Evolutionary conservation across 306 rosid species (phyloP), one percentile per base, ranked within the genome.

Genomic region (Sechiopsis laciniata): DNA sequence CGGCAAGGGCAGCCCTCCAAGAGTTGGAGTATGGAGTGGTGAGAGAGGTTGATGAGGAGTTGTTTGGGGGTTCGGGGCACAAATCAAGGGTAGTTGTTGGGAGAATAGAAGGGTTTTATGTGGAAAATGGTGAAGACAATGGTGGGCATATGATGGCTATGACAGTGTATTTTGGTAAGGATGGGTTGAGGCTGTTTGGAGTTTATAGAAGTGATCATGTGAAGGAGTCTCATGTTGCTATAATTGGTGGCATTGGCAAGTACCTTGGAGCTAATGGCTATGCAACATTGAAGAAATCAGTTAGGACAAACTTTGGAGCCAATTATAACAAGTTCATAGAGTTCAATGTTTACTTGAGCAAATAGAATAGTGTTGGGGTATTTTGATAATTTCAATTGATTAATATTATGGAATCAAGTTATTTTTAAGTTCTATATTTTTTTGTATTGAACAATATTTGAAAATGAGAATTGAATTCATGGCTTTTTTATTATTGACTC

Each of bases 241-340:
- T 92, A 13, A 88, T 92, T 83, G 97, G 97, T 61, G 97, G 97
- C 16, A 76, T 73, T 22, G 97, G 96, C 50, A 89, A 85, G 81
- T 92, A 80, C 55, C 40, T 52, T 57, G 86, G 85, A 51, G 96
- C 96, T 7, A 91, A 88, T 85, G 97, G 97, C 2, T 91, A 88
- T 90, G 97, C 95, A 75, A 78, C 83, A 4, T 80, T 92, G 67
- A 88, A 82, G 83, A 68, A 46, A 46, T 46, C n/a, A 46, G 42
- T 42, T 50, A 71, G 22, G 22, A 75, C 73, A 69, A 84, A 75
- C 45, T 60, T 70, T 50, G 88, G 52, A 81, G 76, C 12, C 56
- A 68, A 57, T 7, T 15, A 61, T 46, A 73, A 71, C 35, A 62
- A 58, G 76, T 75, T 90, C 55, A 79, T 92, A n/a, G 63, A 75